Evolutionary conservation across 2,329 filamentous ascomycete species (phyloP).

Genomic region (Juglanconis sp.): DNA sequence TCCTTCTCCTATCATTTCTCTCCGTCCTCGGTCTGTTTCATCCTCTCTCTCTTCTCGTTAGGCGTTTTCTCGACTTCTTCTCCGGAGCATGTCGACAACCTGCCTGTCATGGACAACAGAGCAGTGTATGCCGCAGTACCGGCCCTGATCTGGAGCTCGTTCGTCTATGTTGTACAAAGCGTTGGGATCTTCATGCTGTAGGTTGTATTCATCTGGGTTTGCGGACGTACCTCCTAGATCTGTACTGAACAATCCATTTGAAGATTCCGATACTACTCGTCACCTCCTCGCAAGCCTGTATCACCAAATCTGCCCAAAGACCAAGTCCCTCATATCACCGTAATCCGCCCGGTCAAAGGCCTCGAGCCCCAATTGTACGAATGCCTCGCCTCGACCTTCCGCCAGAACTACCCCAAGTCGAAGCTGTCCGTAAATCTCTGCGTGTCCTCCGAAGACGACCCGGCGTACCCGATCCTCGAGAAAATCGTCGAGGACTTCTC

Average conservation of each 20-base stretch:
- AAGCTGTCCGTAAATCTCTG: conserved; percentile 82
- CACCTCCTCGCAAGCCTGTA: conserved; percentile 43
- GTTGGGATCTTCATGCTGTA: conserved; percentile 58
- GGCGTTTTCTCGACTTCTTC: conserved; percentile 10
- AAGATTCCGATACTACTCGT: conserved; percentile 54
- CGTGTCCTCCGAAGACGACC: conserved; percentile 69
- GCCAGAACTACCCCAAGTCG: conserved; percentile 72
- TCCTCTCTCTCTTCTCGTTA: conserved; percentile 24
- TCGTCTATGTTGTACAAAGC: conserved; percentile 51
- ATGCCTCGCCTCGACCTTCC: conserved; percentile 83
- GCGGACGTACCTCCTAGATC: conserved; percentile 22
- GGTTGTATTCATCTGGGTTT: neutral
- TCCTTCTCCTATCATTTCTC: neutral
- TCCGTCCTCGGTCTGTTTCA: neutral
- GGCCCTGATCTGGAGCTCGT: conserved; percentile 43
- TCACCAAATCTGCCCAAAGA: conserved; percentile 48
- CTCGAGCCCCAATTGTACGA: conserved; percentile 88
- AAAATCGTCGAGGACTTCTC: conserved; percentile 68
- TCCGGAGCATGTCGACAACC: conserved; percentile 11
- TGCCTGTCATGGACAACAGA: conserved; percentile 29
- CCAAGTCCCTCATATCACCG: conserved; percentile 75
- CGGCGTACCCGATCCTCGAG: conserved; percentile 71
- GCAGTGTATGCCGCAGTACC: conserved; percentile 34
- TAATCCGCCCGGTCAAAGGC: conserved; percentile 91
- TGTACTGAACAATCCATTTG: neutral